A percentile compares a stretch with the other conserved stretches of the same genome.
Evolutionary conservation across 352 stramenopile genomes (phyloP).

Genomic region (Halophytophthora polymorphica): DNA sequence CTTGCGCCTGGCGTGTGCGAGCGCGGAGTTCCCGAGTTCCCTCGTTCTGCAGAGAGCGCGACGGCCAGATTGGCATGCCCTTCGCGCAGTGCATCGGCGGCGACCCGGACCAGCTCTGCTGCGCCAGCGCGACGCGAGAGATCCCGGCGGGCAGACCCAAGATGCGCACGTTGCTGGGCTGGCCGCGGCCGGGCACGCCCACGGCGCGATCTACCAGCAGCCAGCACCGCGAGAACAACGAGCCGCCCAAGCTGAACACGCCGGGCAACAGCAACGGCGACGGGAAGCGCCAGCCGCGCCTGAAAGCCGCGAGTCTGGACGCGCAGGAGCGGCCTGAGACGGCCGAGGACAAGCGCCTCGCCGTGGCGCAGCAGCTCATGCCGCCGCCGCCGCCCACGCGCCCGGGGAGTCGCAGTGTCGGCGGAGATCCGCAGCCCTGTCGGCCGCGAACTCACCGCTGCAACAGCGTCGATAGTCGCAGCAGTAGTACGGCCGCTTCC

Average conservation of each 20-base stretch:
- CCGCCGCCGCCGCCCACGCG: background rate
- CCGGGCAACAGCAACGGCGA: background rate
- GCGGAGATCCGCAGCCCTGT: slow-evolving; percentile 2
- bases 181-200: slow-evolving; percentile 16
- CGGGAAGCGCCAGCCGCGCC: background rate
- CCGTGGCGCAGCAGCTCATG: background rate
- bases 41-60: too few relatives aligned
- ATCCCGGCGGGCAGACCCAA: slow-evolving; percentile 31
- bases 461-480: slow-evolving; percentile 14
- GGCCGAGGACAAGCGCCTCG: too few relatives aligned
- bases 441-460: slow-evolving; percentile 5
- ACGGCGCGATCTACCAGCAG: slow-evolving; percentile 12
- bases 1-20: too few relatives aligned
- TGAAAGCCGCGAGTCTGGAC: too few relatives aligned
- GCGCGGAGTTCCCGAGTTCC: too few relatives aligned
- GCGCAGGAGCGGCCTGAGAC: too few relatives aligned
- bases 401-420: background rate
- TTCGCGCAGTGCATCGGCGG: slow-evolving; percentile 52
- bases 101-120: slow-evolving; percentile 48
- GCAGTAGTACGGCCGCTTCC: slow-evolving; percentile 16
- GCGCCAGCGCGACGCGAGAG: slow-evolving; percentile 28
- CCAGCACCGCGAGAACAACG: slow-evolving; percentile 3
- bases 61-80: slow-evolving; percentile 26
- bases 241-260: background rate
- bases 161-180: slow-evolving; percentile 43